Evolutionary conservation across 352 stramenopile species (phyloP).

Genomic region (Nothophytophthora sp.): DNA sequence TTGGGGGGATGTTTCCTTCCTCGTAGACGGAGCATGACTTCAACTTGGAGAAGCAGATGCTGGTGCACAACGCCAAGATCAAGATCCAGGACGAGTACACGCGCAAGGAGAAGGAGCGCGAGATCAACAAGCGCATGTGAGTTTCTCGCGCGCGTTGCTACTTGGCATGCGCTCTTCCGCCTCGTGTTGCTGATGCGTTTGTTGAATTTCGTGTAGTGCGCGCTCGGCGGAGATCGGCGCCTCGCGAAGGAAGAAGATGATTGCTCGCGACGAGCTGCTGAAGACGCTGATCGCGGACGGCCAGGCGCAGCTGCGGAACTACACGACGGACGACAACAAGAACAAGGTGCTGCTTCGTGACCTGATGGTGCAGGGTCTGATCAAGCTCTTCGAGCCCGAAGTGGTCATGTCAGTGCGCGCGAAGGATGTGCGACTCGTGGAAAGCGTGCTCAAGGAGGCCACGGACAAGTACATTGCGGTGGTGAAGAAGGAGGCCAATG

Average conservation of each 20-base stretch:
- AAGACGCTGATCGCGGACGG: conserved; percentile 80
- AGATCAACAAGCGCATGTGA: conserved; percentile 93
- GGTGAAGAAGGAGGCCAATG: conserved; percentile 90
- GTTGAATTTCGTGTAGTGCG: conserved; percentile 35
- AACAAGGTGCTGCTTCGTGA: conserved; percentile 96
- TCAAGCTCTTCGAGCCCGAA: conserved; percentile 98
- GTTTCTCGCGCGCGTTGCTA: conserved; percentile 9
- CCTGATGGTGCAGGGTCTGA: conserved; percentile 97
- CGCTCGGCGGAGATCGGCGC: conserved; percentile 94
- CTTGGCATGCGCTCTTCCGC: not conserved
- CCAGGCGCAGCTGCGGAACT: conserved; percentile 48
- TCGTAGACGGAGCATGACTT: conserved; percentile 98
- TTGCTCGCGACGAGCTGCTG: conserved; percentile 89
- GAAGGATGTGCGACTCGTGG: conserved; percentile 89
- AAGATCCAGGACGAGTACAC: conserved; percentile 98
- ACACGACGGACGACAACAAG: conserved; percentile 76
- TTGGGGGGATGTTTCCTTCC: conserved; percentile 6
- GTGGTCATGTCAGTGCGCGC: conserved; percentile 92
- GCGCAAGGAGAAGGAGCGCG: conserved; percentile 97
- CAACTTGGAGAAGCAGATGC: conserved; percentile 99
- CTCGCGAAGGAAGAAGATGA: conserved; percentile 98
- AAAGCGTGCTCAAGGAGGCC: conserved; percentile 88
- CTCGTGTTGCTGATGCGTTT: not conserved
- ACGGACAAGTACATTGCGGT: conserved; percentile 81
- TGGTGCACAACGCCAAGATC: conserved; percentile 98